phyloP scores from a whole-genome alignment of 192 early-diverging fungal species.

The Umbelopsis isabellina region DNA sequence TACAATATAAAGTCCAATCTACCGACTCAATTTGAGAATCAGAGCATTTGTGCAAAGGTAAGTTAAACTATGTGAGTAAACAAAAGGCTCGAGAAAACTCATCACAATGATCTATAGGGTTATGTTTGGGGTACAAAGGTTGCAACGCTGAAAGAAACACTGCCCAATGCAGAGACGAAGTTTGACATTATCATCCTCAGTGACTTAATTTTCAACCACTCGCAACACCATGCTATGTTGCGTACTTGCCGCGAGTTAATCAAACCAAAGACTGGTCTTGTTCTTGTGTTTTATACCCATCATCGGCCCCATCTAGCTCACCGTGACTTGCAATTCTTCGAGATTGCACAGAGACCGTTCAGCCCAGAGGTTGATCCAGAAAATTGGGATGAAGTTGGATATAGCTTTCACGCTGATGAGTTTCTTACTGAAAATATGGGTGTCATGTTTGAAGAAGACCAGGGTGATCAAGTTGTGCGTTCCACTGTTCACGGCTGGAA shows the following conservation, averaged over 20 bases:
- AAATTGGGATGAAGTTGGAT: slow-evolving; percentile 54
- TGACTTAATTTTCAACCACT: slow-evolving; percentile 90
- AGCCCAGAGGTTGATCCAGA: slow-evolving; percentile 43
- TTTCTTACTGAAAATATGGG: slow-evolving; percentile 69
- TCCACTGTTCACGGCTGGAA: slow-evolving; percentile 82
- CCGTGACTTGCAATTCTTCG: slow-evolving; percentile 83
- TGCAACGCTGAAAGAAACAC: slow-evolving; percentile 34
- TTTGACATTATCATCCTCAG: slow-evolving; percentile 86
- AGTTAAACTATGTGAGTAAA: background rate
- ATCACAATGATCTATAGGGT: slow-evolving; percentile 50
- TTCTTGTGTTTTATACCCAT: slow-evolving; percentile 82
- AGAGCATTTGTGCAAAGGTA: slow-evolving; percentile 22
- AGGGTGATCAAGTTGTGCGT: slow-evolving; percentile 75
- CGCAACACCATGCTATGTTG: slow-evolving; percentile 78
- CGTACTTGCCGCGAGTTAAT: slow-evolving; percentile 67
- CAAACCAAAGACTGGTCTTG: slow-evolving; percentile 58
- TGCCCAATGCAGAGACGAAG: slow-evolving; percentile 30
- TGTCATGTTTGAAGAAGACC: slow-evolving; percentile 90
- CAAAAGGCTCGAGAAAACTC: background rate
- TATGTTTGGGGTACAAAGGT: slow-evolving; percentile 74
- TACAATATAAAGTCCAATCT: slow-evolving; percentile 65
- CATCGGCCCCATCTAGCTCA: slow-evolving; percentile 82
- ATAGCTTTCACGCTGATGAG: slow-evolving; percentile 70
- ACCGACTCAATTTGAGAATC: slow-evolving; percentile 27
- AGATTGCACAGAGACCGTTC: slow-evolving; percentile 55